Conservation (phyloP, 1,284 basidiomycete genomes). For the Tilletia walkeri region DNA sequence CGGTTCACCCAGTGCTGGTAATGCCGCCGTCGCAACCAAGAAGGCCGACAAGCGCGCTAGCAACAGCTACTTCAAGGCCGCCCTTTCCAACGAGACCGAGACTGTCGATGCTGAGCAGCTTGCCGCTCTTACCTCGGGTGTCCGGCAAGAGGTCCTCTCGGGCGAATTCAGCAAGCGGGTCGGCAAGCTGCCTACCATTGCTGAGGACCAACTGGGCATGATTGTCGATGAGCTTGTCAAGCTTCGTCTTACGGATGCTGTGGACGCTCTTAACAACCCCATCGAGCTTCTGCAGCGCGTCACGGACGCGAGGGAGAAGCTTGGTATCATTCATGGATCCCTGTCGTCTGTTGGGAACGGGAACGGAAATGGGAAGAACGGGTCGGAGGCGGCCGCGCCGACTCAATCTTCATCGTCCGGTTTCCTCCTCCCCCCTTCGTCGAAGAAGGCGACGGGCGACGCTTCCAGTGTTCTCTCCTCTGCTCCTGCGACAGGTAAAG, state of each 20-base stretch:
- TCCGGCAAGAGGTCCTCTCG: slow-evolving; percentile 75
- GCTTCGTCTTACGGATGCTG: slow-evolving; percentile 71
- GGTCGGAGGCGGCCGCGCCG: not conserved
- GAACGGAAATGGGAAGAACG: not conserved
- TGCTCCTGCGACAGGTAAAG: slow-evolving; percentile 32
- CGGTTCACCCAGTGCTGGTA: not conserved
- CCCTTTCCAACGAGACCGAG: slow-evolving; percentile 28
- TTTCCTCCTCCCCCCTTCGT: slow-evolving; percentile 10
- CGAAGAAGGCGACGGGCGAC: slow-evolving; percentile 21
- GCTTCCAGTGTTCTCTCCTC: slow-evolving; percentile 32
- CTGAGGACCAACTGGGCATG: slow-evolving; percentile 60
- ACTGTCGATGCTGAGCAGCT: slow-evolving; percentile 64
- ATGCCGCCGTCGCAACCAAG: slow-evolving; percentile 17
- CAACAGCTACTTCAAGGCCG: slow-evolving; percentile 42
- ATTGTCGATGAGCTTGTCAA: slow-evolving; percentile 70
- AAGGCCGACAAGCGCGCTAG: slow-evolving; percentile 32
- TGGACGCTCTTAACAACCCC: slow-evolving; percentile 71
- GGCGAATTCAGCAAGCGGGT: slow-evolving; percentile 76
- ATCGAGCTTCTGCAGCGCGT: slow-evolving; percentile 68
- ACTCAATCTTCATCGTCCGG: not conserved
- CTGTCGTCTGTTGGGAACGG: not conserved
- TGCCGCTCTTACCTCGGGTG: slow-evolving; percentile 72
- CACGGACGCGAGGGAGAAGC: slow-evolving; percentile 33
- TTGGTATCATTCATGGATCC: slow-evolving; percentile 14
- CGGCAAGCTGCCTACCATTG: slow-evolving; percentile 56